Base-by-base conservation (phyloP, 2,329 filamentous ascomycete species). In the Botrytis porri region DNA sequence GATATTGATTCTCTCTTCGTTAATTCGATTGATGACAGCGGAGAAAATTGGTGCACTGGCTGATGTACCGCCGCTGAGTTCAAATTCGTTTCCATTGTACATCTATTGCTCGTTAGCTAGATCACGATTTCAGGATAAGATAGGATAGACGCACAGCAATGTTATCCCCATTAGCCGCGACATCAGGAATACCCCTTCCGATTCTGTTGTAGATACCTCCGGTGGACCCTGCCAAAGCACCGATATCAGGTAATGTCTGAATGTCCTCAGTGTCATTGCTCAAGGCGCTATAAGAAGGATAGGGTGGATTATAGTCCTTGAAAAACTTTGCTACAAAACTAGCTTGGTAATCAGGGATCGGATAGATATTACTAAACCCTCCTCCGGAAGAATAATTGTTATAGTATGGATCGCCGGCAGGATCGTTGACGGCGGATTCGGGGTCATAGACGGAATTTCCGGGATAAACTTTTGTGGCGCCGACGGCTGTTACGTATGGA, bases 41-140 rank as follows among this genome's bases (percentile, higher is more conserved):
- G 83, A 85, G 75, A 85, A 84, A 1, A 86, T 83, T 0, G 87
- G 87, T 45, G 84, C 79, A 4, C 83, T 83, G 12, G 86, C 85
- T 67, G 84, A 86, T 7, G 87, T 88, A 20, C 87, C 87, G 39
- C 83, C 85, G 14, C 69, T 74, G 0, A 80, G 77, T 0, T n/a
- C 5, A n/a, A 73, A 74, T 8, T 67, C n/a, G 22, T 75, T 76
- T 43, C 75, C 75, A 6, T 57, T 64, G 43, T 73, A 77, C 0
- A 75, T 45, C 75, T 77, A 67, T 20, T 25, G 0, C 4, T 32
- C 8, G 35, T 69, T 18, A 69, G 62, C 18, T 9, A 35, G 32
- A 45, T 10, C 0, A 35, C 35, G 1, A 5, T 57, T 1, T 64
- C 7, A 18, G 6, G 35, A 20, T 12, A 20, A 5, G 22, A 41